Conservation (phyloP, 1,139 yeast genomes). For the Debaryomycetaceae sp. region DNA sequence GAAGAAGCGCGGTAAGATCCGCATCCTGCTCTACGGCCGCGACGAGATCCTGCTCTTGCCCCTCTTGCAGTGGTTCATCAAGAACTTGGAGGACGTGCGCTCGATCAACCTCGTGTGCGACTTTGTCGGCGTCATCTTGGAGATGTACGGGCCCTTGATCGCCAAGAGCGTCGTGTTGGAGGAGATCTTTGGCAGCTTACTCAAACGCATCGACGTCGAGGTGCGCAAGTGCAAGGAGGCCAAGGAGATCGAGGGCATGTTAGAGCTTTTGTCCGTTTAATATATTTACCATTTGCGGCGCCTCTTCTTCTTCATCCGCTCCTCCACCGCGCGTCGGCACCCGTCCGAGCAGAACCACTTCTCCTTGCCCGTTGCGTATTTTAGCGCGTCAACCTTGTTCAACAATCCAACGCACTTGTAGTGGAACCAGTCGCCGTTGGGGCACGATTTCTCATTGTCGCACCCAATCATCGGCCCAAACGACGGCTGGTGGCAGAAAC, state of each 20-base stretch:
- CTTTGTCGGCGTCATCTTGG: constrained; percentile 76
- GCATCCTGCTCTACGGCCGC: constrained; percentile 71
- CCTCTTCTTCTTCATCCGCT: constrained; percentile 14
- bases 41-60: constrained; percentile 88
- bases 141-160: constrained; percentile 67
- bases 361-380: constrained; percentile 31
- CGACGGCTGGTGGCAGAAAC: constrained; percentile 43
- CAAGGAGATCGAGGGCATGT: constrained; percentile 87
- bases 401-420: constrained; percentile 44
- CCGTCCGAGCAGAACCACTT: constrained; percentile 41
- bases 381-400: constrained; percentile 36
- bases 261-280: constrained; percentile 64
- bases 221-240: constrained; percentile 82
- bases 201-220: constrained; percentile 61
- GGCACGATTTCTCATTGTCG: constrained; percentile 37
- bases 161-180: constrained; percentile 79
- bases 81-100: constrained; percentile 74
- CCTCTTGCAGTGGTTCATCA: constrained; percentile 74
- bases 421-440: constrained; percentile 49
- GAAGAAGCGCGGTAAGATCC: constrained; percentile 81
- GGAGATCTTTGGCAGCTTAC: constrained; percentile 59
- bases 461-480: constrained; percentile 48
- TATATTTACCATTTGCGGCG: constrained; percentile 5
- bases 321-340: constrained; percentile 23
- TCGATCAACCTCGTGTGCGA: constrained; percentile 74